Evolutionary conservation across 139 green algal genomes (phyloP), one percentile per base, ranked within the genome.

Genomic region (Protoeuglena noctilucae): DNA sequence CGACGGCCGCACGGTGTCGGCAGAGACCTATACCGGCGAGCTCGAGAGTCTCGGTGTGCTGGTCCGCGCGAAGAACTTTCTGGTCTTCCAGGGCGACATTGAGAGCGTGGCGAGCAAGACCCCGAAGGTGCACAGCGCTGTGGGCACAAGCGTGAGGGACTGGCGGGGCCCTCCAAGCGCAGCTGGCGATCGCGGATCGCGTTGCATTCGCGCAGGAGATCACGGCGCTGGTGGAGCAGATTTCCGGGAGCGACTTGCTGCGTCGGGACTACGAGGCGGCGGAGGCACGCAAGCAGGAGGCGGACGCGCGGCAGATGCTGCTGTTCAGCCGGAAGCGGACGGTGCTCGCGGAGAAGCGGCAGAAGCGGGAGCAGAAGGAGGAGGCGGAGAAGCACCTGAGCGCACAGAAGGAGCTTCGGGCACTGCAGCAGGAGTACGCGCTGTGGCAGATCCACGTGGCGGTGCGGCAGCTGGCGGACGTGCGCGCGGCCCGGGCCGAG

Each of bases 1-100:
- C 14, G 70, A 96, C 57, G 73, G 68, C 41, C 64, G 65, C 0
- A 54, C 48, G 6, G 83, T 93, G 4, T 77, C 61, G 1, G 84
- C 61, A 70, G 90, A 95, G n/a, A 77, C 74, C 0, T 98, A 97
- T 79, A 78, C 74, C 54, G 51, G 64, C 18, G 56, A 67, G 48
- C 72, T 98, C 39, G 69, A 81, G 47, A 17, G 17, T 19, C 84
- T 83, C 53, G 85, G 87, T 41, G 88, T 98, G 51, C 73, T 95
- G 6, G 80, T 95, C 40, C 91, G 93, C 49, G 88, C 88, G 24
- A 74, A 87, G 24, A 98, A 96, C 70, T 98, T 96, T 69, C 69
- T 98, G 18, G 88, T 97, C 0, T 98, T 97, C 64, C 91, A 98
- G 80, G 91, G 91, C 6, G 91, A 98, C 74, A 94, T 98, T 45